A percentile compares a stretch with the other conserved stretches of the same genome.
These are phyloP conservation scores for Starmerella stellata DNA, from an alignment of 805 yeast species.

Conservation along the genomic window DNA sequence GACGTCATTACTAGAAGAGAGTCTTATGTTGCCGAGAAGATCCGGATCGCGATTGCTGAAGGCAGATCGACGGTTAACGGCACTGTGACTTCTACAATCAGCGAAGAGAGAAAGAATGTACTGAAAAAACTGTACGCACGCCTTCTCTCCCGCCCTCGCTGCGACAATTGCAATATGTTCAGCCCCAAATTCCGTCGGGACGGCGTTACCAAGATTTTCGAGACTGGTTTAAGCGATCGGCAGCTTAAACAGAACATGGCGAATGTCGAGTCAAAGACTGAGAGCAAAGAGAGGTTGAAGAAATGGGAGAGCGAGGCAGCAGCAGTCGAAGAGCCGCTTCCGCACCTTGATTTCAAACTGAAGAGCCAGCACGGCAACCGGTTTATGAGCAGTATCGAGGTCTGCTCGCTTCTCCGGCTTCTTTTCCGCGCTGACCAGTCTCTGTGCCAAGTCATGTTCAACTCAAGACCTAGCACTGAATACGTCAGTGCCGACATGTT, in stretches of 20 bases:
- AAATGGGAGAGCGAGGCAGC: conserved; percentile 20
- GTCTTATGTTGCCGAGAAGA: conserved; percentile 49
- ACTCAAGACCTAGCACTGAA: conserved; percentile 49
- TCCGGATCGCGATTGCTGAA: conserved; percentile 54
- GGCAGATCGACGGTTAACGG: conserved; percentile 57
- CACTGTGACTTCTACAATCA: conserved; percentile 62
- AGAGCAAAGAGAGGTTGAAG: conserved; percentile 12
- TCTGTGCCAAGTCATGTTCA: conserved; percentile 56
- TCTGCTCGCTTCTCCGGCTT: conserved; percentile 55
- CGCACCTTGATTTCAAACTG: conserved; percentile 23
- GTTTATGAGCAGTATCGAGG: conserved; percentile 74
- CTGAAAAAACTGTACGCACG: conserved; percentile 60
- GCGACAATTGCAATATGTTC: conserved; percentile 92
- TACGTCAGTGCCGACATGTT: conserved; percentile 57
- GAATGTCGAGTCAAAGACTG: conserved; percentile 32
- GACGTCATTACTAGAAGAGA: conserved; percentile 40
- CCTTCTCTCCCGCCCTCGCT: conserved; percentile 58
- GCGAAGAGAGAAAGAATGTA: conserved; percentile 62
- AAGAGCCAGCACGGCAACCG: conserved; percentile 53
- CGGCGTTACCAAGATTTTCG: conserved; percentile 83
- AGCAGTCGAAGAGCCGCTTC: conserved; percentile 25
- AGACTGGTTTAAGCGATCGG: conserved; percentile 64
- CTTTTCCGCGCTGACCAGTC: conserved; percentile 59
- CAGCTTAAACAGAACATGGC: conserved; percentile 61
- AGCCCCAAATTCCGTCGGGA: conserved; percentile 91